Conservation (phyloP, 2,329 filamentous ascomycete genomes). For the Davidsoniella virescens region DNA sequence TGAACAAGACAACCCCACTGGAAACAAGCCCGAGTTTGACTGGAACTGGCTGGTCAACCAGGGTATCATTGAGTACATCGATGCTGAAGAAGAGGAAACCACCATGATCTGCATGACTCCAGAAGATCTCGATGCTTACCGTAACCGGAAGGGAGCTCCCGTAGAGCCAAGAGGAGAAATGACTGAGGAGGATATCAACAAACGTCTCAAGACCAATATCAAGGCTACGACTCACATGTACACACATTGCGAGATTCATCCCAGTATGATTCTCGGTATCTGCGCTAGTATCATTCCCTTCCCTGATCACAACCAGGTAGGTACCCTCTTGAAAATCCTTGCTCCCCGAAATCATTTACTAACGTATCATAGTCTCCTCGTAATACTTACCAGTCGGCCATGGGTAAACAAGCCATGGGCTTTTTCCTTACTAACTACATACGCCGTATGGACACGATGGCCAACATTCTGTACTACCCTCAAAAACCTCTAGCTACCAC, state of each 20-base stretch:
- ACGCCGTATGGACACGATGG: conserved; percentile 97
- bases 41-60: conserved; percentile 75
- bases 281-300: conserved; percentile 99
- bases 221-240: conserved; percentile 82
- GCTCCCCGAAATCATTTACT: conserved; percentile 16
- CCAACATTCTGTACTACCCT: conserved; percentile 96
- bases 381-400: conserved; percentile 98
- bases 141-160: conserved; percentile 49
- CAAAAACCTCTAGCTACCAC: conserved; percentile 95
- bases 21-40: conserved; percentile 50
- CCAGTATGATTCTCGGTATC: conserved; percentile 96
- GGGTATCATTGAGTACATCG: conserved; percentile 87
- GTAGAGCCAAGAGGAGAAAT: conserved; percentile 36
- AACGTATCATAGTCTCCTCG: conserved; percentile 56
- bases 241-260: conserved; percentile 98
- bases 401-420: conserved; percentile 99
- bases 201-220: conserved; percentile 72
- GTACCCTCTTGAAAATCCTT: conserved; percentile 15
- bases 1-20: conserved; percentile 49
- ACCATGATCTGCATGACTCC: conserved; percentile 99
- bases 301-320: conserved; percentile 88
- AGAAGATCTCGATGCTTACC: conserved; percentile 72
- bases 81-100: conserved; percentile 95
- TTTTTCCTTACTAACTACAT: conserved; percentile 96
- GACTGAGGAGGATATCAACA: conserved; percentile 52